Evolutionary conservation across 1,284 basidiomycete genomes (phyloP), one percentile per base, ranked within the genome.

Genomic region (Ceratobasidium sp.): DNA sequence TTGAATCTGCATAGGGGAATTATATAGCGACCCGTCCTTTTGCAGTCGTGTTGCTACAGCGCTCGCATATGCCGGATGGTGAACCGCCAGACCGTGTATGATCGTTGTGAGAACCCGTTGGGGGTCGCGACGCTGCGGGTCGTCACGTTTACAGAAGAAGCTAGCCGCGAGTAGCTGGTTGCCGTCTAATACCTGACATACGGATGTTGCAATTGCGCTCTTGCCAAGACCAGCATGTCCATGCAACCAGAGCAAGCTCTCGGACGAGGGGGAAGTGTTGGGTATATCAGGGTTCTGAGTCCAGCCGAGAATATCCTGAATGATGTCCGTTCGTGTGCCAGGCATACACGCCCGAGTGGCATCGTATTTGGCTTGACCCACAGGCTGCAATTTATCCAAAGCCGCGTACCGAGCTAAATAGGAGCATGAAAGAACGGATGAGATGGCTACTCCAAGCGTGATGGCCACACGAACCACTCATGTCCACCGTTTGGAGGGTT

Each of bases 121-220:
- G 18, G 73, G 73, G 27, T 75, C 50, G 14, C 50, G 46, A 8
- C 60, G 35, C 16, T 50, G 48, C 14, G 60, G n/a, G 30, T 55
- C 38, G 18, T 75, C 73, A n/a, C 73, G 73, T 48, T 66, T 75
- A 48, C 73, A 75, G 33, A 75, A 75, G 50, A 75, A 75, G 27
- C 59, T 44, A 5, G 60, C 60, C 2, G 60, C 60, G n/a, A 65
- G 62, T 2, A 41, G 10, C 14, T 33, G 6, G 14, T 35, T 38
- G 2, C 35, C 35, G 1, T 33, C 33, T 8, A 65, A n/a, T 12
- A 8, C 3, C 30, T 64, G 8, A 38, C 73, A 75, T 3, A 75
- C 59, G 4, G 73, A 65, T 20, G 62, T 54, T 30, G 73, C 23
- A 18, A 75, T 65, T 16, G 73, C 7, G 35, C 60, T 75, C 33